Evolutionary conservation across 2,329 filamentous ascomycete genomes (phyloP).

Genomic region (Penicillium glabrum): DNA sequence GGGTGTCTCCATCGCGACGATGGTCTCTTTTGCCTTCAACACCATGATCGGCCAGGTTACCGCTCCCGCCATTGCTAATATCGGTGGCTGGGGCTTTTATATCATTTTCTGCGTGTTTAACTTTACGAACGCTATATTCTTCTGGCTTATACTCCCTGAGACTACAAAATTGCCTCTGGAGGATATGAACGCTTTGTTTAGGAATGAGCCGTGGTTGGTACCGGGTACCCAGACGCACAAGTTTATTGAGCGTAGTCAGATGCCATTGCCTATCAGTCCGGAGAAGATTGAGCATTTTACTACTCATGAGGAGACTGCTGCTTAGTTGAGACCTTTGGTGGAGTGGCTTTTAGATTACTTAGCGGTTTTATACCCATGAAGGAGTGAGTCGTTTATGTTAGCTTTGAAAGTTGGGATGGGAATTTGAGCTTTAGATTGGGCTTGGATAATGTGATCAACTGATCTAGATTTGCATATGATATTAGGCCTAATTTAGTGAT

Average conservation of each 20-base stretch:
- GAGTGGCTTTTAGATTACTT: background rate
- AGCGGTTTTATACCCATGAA: background rate
- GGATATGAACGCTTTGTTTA: conserved; percentile 66
- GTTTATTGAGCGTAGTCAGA: conserved; percentile 33
- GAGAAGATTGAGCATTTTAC: background rate
- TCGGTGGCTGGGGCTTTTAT: conserved; percentile 56
- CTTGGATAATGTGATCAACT: background rate
- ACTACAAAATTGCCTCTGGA: conserved; percentile 62
- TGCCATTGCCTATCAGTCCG: background rate
- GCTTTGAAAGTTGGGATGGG: background rate
- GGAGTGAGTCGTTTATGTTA: background rate
- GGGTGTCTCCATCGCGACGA: conserved; percentile 71
- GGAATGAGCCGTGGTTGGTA: conserved; percentile 62
- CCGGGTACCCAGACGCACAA: conserved; percentile 56
- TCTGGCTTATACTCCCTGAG: conserved; percentile 66
- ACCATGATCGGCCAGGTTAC: conserved; percentile 71
- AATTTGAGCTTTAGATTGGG: background rate
- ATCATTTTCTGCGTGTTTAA: conserved; percentile 67
- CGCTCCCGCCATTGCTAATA: conserved; percentile 54
- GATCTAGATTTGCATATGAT: too few species aligned
- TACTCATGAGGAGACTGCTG: background rate
- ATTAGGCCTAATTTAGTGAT: too few species aligned
- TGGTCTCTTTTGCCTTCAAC: conserved; percentile 72
- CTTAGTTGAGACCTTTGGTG: background rate
- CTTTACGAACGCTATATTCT: conserved; percentile 65